Evolutionary conservation across 1,139 yeast genomes (phyloP), one percentile per base, ranked within the genome.

Genomic region (Yamadazyma dushanensis): DNA sequence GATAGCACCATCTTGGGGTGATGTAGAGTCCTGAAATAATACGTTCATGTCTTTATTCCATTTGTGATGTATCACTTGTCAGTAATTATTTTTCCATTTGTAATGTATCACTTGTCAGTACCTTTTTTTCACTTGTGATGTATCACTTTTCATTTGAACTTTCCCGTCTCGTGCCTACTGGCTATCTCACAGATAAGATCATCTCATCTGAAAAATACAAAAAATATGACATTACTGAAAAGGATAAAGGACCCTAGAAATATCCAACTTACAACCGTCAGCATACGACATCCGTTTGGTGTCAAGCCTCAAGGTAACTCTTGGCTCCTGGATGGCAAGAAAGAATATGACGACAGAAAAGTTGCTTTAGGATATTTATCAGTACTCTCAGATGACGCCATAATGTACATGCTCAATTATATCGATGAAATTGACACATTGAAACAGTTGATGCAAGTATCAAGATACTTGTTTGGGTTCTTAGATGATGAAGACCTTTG

Each of bases 241-340:
- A 47, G 38, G 16, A 49, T 38, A 24, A 39, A 32, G 18, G 53
- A 43, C 26, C 52, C 57, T 1, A 44, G 69, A 34, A 38, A 31
- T 10, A 53, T 66, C 5, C 52, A 64, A 2, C 43, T 54, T 20
- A 38, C 43, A 5, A 47, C 59, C 10, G 49, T 50, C 11, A 51
- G 53, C 21, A 54, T 66, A 7, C 60, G 66, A 32, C 95, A 86
- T 50, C 95, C 95, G 0, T 61, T 85, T 22, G 83, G 84, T 38
- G 83, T 86, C 15, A 78, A 76, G 46, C 96, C 95, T 0, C 63
- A 73, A 27, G 95, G 95, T 3, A 86, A 86, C 50, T 70, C 70
- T 15, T 52, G 58, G 31, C 46, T 69, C 15, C 41, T 57, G 38
- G 41, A 53, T 43, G 25, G 53, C 34, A 40, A 46, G 14, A 23